Conservation (phyloP, 2,329 filamentous ascomycete genomes). For the Zarea fungicola region DNA sequence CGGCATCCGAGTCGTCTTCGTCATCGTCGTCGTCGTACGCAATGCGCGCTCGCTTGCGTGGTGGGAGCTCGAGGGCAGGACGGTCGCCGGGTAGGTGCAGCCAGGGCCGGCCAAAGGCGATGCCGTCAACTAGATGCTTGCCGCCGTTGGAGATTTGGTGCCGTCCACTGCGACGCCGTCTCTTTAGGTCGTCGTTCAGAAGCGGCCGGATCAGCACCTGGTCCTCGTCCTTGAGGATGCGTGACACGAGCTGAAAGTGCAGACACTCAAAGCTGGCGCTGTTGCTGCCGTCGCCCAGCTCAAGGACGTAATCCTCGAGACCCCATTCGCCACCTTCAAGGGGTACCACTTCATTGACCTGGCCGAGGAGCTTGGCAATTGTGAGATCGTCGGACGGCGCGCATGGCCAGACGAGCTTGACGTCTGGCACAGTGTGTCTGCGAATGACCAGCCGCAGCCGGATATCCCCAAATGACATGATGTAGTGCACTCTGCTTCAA, state of each 20-base stretch:
- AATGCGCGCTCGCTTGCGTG: conserved; percentile 62
- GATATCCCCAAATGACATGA: conserved; percentile 39
- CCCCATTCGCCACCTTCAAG: conserved; percentile 80
- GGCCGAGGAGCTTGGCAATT: conserved; percentile 68
- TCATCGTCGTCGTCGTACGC: conserved; percentile 32
- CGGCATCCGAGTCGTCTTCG: conserved; percentile 34
- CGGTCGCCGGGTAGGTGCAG: conserved; percentile 55
- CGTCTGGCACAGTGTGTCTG: conserved; percentile 67
- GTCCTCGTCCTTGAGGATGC: conserved; percentile 75
- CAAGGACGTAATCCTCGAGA: conserved; percentile 82
- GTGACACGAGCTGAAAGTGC: conserved; percentile 70
- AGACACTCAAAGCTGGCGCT: conserved; percentile 75
- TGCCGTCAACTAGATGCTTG: conserved; percentile 75
- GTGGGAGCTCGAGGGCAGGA: conserved; percentile 65
- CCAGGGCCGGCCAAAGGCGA: conserved; percentile 74
- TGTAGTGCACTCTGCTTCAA: not conserved
- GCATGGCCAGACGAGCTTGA: conserved; percentile 67
- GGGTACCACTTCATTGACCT: conserved; percentile 74
- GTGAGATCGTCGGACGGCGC: conserved; percentile 56
- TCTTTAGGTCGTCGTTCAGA: conserved; percentile 66
- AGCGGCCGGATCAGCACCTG: conserved; percentile 81
- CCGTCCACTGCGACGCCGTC: conserved; percentile 68
- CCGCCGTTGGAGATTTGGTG: conserved; percentile 77
- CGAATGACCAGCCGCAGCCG: conserved; percentile 69
- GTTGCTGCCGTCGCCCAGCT: conserved; percentile 49